Base-by-base conservation (phyloP, 805 yeast species). In the Candida wancherniae region DNA sequence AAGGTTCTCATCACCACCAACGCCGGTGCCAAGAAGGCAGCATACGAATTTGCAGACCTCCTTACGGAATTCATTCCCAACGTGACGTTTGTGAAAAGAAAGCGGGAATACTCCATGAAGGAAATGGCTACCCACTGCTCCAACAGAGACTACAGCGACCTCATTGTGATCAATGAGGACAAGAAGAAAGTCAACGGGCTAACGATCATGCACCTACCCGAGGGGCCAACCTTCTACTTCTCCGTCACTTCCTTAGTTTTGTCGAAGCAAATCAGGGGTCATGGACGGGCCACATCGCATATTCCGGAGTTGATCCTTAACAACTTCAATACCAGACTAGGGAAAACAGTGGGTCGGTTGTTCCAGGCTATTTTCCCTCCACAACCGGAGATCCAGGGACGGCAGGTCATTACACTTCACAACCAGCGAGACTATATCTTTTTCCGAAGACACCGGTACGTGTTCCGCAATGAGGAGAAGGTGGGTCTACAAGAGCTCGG, bases 401-500 rank as follows among this genome's bases (percentile, higher is more conserved):
- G 98, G 50, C 97, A 92, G 55, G 98, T 86, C 26, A 81, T 92
- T 17, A 92, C 98, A 1, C 62, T 92, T 53, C 98, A 92, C 57
- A 92, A 92, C 55, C 98, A 92, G 57, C 73, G 98, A 67, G 98
- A 92, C 57, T 92, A 72, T 55, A 84, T 92, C 24, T 92, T 92
- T 50, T 90, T 92, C 70, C 75, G 98, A 63, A 77, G 97, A 62
- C 98, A 92, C 54, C 74, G 98, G 50, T 92, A 92, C 49, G 67
- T 86, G 1, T 92, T 92, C 63, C 72, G 75, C 51, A 84, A 86
- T 53, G 96, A 87, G 45, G 94, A 86, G 57, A 80, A 77, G 48
- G 97, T 90, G 2, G 98, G 97, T 6, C 63, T 92, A 29, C 98
- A 92, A 52, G 98, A 92, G 53, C 64, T 92, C 25, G 98, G 98